Base-by-base conservation (phyloP, 306 rosid genomes). In the Ceratonia siliqua region DNA sequence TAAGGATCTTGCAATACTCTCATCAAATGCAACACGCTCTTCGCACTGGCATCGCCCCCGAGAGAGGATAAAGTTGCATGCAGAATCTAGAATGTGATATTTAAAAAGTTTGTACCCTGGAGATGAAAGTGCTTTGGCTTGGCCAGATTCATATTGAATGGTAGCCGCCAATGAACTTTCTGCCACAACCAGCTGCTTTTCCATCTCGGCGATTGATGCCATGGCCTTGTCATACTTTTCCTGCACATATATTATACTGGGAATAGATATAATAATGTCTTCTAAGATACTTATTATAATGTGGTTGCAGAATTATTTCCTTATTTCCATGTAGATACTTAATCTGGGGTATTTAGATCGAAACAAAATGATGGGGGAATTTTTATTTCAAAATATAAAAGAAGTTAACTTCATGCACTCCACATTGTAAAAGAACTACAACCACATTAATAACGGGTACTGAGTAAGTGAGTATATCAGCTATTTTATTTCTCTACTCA, bases 91-190 rank as follows among this genome's bases (percentile, higher is more conserved):
- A 67, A 63, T 25, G 35, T 49, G 74, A 46, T 64, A 50, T 38
- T 28, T 55, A 53, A 63, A 63, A 62, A 22, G 35, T 38, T 53
- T 70, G 46, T 83, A 94, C 99, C 99, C 24, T 33, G 97, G 96
- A 83, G 97, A 90, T 77, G 90, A 66, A 24, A 25, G 73, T 68
- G 93, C 94, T 87, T 87, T 92, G 53, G 82, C 83, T 90, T 92
- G 97, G 67, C 99, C 99, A 55, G 99, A 90, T 92, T 94, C 93
- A 70, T 94, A 94, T 69, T 92, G 96, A 79, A 94, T 74, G 69
- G 99, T 94, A 72, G 96, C 98, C 85, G 90, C 99, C 87, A 94
- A 73, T 93, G 89, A 79, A 63, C 96, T 90, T 84, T 94, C 99
- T 27, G 96, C 97, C 84, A 92, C 79, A 56, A 88, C 87, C 72